Base-by-base conservation (phyloP, 2,329 filamentous ascomycete genomes). In the Bimuria novae-zelandiae region DNA sequence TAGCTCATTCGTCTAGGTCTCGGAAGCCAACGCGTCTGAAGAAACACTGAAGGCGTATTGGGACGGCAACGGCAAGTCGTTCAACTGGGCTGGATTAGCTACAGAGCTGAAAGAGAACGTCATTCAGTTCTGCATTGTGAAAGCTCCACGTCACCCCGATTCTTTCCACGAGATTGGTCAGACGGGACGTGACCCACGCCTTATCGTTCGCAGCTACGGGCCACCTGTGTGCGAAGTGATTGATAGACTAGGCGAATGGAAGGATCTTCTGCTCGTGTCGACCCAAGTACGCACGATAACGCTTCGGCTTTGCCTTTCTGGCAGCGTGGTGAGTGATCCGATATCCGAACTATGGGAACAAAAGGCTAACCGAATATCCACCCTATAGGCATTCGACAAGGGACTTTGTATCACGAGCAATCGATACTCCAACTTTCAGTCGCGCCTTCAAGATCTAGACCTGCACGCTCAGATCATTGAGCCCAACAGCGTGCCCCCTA, bases 91-190 rank as follows among this genome's bases (percentile, higher is more conserved):
- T 0, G 37, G 7, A 1, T 45, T 71, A 1, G 61, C 69, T 0
- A 67, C 56, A 0, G 68, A 72, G 21, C 27, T 71, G 0, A 71
- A 71, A 30, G 62, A 65, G 25, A 40, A 55, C 11, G 47, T 70
- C 22, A 29, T 71, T 1, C 44, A 57, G 3, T 61, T 51, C 36
- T 68, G 64, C 11, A 51, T 69, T 33, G 39, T 55, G 17, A 52
- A 39, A 4, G 48, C 46, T 10, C 45, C 39, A 19, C 14, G 11
- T 7, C 36, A 47, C 12, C 46, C 43, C 11, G 22, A 44, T 8
- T 42, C 49, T 19, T 35, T 27, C 14, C 29, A 53, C 7, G 39
- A 32, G 11, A 23, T 49, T 8, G 5, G 23, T 22, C 14, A 32
- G 11, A 23, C 48, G 5, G 5, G 23, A 25, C 14, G 21, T 21